Percentiles rank a stretch among this genome's conserved stretches.
phyloP scores from a whole-genome alignment of 371 early-diverging fungal species.

The Mucor sp. region DNA sequence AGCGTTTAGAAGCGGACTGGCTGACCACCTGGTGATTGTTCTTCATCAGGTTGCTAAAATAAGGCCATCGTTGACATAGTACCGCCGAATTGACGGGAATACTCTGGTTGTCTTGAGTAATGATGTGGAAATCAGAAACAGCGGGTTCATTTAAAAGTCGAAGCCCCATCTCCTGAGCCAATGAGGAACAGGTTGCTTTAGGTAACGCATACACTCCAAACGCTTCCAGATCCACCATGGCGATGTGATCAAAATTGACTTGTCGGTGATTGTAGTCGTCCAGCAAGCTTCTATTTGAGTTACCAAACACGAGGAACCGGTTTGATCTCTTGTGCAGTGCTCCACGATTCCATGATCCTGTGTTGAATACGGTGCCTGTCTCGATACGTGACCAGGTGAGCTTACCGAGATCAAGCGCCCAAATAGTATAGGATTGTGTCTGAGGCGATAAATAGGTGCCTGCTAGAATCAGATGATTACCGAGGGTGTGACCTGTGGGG shows the following conservation, averaged over 20 bases:
- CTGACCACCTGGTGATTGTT: background rate
- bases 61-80: slow-evolving; percentile 69
- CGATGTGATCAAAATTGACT: slow-evolving; percentile 67
- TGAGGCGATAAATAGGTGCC: slow-evolving; percentile 74
- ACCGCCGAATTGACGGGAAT: slow-evolving; percentile 70
- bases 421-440: slow-evolving; percentile 67
- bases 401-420: slow-evolving; percentile 70
- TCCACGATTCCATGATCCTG: slow-evolving; percentile 83
- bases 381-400: slow-evolving; percentile 71
- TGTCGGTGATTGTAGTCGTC: slow-evolving; percentile 81
- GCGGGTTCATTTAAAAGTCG: slow-evolving; percentile 62
- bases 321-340: slow-evolving; percentile 65
- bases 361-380: slow-evolving; percentile 65
- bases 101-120: slow-evolving; percentile 59
- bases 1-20: background rate
- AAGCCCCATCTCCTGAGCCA: slow-evolving; percentile 62
- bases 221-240: slow-evolving; percentile 68
- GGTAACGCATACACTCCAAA: slow-evolving; percentile 62
- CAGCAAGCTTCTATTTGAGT: slow-evolving; percentile 64
- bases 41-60: slow-evolving; percentile 55
- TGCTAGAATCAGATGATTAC: slow-evolving; percentile 73
- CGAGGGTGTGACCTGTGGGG: slow-evolving; percentile 71
- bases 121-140: slow-evolving; percentile 60
- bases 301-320: slow-evolving; percentile 73
- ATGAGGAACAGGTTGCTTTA: slow-evolving; percentile 43